These are phyloP conservation scores for Aristolochia fimbriata DNA, from an alignment of 164 flowering plant genomes.

Conservation along the genomic window DNA sequence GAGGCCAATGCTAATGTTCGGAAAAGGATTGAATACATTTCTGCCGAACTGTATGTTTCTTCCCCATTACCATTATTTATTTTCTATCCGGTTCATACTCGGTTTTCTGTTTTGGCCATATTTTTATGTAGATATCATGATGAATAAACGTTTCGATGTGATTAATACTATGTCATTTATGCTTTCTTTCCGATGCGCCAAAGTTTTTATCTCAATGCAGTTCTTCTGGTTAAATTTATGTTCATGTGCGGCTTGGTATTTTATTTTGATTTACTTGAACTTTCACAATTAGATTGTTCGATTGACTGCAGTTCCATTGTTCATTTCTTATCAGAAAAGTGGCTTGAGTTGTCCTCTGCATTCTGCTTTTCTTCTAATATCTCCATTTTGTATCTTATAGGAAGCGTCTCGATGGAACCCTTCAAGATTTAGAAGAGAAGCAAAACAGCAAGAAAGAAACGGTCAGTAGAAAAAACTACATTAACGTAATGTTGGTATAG, in stretches of 20 bases:
- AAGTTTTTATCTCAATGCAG: too few species aligned
- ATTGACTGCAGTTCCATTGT: too few species aligned
- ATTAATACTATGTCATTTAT: too few species aligned
- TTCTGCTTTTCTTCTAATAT: not conserved
- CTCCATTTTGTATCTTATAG: slow-evolving; percentile 17
- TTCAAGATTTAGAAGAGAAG: slow-evolving; percentile 86
- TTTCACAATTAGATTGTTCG: too few species aligned
- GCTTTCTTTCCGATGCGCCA: too few species aligned
- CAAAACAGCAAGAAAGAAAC: slow-evolving; percentile 83
- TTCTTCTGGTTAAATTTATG: too few species aligned
- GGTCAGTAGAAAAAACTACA: slow-evolving; percentile 30
- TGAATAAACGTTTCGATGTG: too few species aligned
- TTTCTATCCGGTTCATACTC: not conserved
- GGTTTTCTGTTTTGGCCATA: not conserved
- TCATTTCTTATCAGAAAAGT: too few species aligned
- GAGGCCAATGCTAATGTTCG: slow-evolving; percentile 96
- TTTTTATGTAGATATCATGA: not conserved
- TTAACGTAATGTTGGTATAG: not conserved
- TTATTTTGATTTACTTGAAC: too few species aligned
- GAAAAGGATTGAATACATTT: slow-evolving; percentile 89
- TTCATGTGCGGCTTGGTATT: too few species aligned
- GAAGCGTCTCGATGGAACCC: slow-evolving; percentile 82
- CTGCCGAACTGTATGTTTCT: slow-evolving; percentile 78
- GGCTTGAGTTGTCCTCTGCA: too few species aligned
- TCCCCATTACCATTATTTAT: slow-evolving; percentile 8